Base-by-base conservation (phyloP, 352 stramenopile genomes). In the Pythium brassicae region DNA sequence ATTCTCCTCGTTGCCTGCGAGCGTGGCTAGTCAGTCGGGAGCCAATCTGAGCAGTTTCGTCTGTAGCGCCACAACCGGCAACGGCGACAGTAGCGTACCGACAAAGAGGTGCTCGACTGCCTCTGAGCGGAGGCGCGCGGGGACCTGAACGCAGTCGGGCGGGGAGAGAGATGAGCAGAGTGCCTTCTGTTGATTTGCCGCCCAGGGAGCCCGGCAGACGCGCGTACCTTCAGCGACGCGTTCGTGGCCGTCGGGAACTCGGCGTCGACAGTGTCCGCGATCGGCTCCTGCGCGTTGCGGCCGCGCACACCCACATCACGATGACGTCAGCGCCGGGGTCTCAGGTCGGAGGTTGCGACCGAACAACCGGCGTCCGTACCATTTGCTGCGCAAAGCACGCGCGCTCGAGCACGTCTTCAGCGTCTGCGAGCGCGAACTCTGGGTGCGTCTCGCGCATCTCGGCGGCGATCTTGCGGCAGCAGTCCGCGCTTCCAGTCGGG, bases 331-430 rank as follows among this genome's bases (percentile, higher is more conserved):
- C n/a, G n/a, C n/a, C n/a, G n/a, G n/a, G n/a, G n/a, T n/a, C n/a
- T n/a, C n/a, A n/a, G n/a, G n/a, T n/a, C n/a, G n/a, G n/a, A n/a
- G n/a, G n/a, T n/a, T n/a, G n/a, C n/a, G 9, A 50, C 7, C n/a
- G 43, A 49, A 25, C n/a, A n/a, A n/a, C n/a, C 40, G 23, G 3
- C 20, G n/a, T 37, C 32, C 27, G 37, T 14, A 79, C 75, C 59
- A 68, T 73, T 60, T 74, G 70, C 50, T 88, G 84, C 3, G 73
- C 69, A 57, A 95, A 93, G 65, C 81, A 92, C 2, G 81, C 83
- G 19, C 83, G 71, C 47, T 91, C 80, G 7, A 93, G 66, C 51
- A 90, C 72, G 43, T 91, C 77, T 59, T 92, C 77, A 17, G 65
- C 68, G 35, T 71, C 57, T 9, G 37, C 43, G 48, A 67, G 27